phyloP scores from a whole-genome alignment of 208 protist genomes.

The Trypanosoma melophagium region DNA sequence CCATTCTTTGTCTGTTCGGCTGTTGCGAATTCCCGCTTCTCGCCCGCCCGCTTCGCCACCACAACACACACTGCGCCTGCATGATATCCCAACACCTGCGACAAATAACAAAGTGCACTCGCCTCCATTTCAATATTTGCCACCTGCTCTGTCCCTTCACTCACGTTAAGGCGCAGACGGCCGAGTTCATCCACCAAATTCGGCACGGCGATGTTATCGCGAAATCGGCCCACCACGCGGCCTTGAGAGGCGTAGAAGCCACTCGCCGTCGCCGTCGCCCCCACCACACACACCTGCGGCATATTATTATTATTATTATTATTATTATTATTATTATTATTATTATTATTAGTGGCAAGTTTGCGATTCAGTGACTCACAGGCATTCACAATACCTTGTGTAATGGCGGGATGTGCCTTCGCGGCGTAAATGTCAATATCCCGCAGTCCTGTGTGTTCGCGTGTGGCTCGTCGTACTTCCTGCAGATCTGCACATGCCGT shows the following conservation, averaged over 20 bases:
- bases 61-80: constrained; percentile 66
- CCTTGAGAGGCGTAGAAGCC: constrained; percentile 85
- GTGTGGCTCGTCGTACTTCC: constrained; percentile 36
- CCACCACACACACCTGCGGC: constrained; percentile 48
- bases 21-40: constrained; percentile 41
- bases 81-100: constrained; percentile 63
- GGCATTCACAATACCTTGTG: constrained; percentile 40
- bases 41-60: constrained; percentile 43
- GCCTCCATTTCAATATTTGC: constrained; percentile 85
- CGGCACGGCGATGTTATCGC: constrained; percentile 41
- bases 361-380: constrained; percentile 39
- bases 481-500: constrained; percentile 36
- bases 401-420: constrained; percentile 53
- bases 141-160: constrained; percentile 41
- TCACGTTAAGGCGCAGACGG: constrained; percentile 43
- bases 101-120: constrained; percentile 66
- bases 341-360: too few species aligned
- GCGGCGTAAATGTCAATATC: constrained; percentile 65
- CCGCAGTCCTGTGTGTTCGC: constrained; percentile 39
- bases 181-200: constrained; percentile 57
- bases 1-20: constrained; percentile 35
- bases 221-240: constrained; percentile 61
- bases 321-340: too few species aligned
- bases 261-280: constrained; percentile 58
- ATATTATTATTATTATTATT: too few species aligned